These are phyloP conservation scores for Pythium dissimile DNA, from an alignment of 352 stramenopile genomes.

Conservation along the genomic window DNA sequence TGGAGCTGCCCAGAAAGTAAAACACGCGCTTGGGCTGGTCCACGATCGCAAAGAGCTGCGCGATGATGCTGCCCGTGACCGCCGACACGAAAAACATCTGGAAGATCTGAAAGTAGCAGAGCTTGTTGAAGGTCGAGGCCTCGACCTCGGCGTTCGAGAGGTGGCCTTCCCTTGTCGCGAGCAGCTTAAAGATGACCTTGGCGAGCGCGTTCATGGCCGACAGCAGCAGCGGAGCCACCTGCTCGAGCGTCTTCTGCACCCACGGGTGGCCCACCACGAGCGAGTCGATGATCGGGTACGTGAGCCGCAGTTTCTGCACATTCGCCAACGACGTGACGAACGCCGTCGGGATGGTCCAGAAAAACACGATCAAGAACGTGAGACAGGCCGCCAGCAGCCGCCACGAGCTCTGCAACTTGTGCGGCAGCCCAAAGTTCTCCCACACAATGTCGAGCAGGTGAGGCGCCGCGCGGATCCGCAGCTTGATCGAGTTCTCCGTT, in stretches of 20 bases:
- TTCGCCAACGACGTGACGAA: conserved; percentile 71
- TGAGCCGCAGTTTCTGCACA: conserved; percentile 55
- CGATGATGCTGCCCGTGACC: conserved; percentile 68
- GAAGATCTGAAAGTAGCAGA: conserved; percentile 78
- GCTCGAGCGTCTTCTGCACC: conserved; percentile 62
- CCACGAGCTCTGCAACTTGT: conserved; percentile 42
- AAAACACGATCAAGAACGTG: conserved; percentile 66
- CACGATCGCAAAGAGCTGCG: conserved; percentile 65
- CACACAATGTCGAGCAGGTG: conserved; percentile 70
- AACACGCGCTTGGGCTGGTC: conserved; percentile 70
- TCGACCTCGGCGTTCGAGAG: conserved; percentile 63
- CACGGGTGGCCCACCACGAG: conserved; percentile 57
- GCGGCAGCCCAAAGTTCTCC: conserved; percentile 62
- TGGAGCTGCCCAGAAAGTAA: conserved; percentile 62
- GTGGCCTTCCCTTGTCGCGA: conserved; percentile 68
- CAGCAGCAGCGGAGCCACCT: conserved; percentile 67
- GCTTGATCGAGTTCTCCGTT: conserved; percentile 43
- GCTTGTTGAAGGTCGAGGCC: conserved; percentile 65
- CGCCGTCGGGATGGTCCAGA: conserved; percentile 83
- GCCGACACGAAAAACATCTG: conserved; percentile 84
- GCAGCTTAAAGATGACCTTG: conserved; percentile 54
- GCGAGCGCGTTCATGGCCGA: conserved; percentile 55
- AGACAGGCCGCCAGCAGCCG: conserved; percentile 49
- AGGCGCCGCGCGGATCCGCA: conserved; percentile 50
- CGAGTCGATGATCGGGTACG: conserved; percentile 59